Base-by-base conservation (phyloP, 2,329 filamentous ascomycete genomes). In the Cordyceps tenuipes region DNA sequence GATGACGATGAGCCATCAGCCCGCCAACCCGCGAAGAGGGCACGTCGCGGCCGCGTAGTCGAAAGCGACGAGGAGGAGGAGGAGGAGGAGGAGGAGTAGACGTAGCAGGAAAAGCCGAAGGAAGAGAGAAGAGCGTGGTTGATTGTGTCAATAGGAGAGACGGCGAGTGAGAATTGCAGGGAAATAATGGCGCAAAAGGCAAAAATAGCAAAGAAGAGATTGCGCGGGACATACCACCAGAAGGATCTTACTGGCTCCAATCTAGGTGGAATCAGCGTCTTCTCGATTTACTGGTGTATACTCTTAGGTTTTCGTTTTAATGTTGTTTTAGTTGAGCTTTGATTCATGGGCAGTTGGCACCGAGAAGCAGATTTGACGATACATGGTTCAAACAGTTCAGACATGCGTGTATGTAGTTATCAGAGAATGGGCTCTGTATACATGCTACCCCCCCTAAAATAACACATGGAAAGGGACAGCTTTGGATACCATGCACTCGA, bases 21-120 rank as follows among this genome's bases (percentile, higher is more conserved):
- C 57, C 75, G 75, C 57, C 72, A 73, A 63, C 73, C 73, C 65
- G 68, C 69, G 58, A 82, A 78, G 70, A 75, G 80, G 58, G 71
- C 75, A 19, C 74, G 81, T 41, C 74, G 81, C 48, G 80, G 78
- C 21, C 74, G 80, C 41, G 78, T 83, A 31, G 69, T 83, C 44
- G 80, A 83, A 57, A 81, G 79, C 55, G 81, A 83, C 53, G 81
- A 83, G 53, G 79, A 81, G 4, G 76, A 76, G 21, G 73, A 76
- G 21, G 73, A 70, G 36, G 79, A 81, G 4, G 76, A 76, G 21
- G 73, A 76, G 21, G 73, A 70, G 36, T 69, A 65, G 26, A 59
- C 51, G 19, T 64, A 47, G 3, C 59, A 57, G 13, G 3, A 29
- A 8, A 31, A 10, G 17, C 7, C 29, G 23, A 10, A 10, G 5